phyloP scores from a whole-genome alignment of 1,139 yeast species.

The Nematodospora anomalae region DNA sequence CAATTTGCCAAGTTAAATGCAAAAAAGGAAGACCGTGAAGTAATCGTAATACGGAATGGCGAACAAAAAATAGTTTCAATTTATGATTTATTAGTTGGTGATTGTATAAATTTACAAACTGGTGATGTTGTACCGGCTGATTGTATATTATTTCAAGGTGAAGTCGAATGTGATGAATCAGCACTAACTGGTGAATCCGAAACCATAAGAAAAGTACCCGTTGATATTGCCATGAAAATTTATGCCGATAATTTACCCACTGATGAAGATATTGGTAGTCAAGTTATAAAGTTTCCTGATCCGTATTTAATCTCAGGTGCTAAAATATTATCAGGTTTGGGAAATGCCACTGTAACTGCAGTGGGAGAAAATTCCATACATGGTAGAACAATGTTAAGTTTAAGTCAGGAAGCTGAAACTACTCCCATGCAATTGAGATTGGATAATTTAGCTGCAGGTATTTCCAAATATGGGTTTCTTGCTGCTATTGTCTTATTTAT shows the following conservation, averaged over 20 bases:
- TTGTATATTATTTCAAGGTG: conserved; percentile 72
- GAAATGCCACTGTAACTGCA: conserved; percentile 82
- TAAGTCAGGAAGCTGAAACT: conserved; percentile 70
- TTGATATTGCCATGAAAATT: conserved; percentile 44
- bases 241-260: conserved; percentile 30
- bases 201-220: conserved; percentile 68
- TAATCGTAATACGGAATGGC: conserved; percentile 76
- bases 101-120: conserved; percentile 76
- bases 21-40: conserved; percentile 80
- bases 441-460: conserved; percentile 83
- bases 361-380: conserved; percentile 87
- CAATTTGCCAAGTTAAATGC: conserved; percentile 88
- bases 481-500: conserved; percentile 79
- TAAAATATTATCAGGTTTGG: conserved; percentile 80
- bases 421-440: conserved; percentile 90
- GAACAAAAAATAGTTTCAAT: conserved; percentile 68
- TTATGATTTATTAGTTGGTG: conserved; percentile 83
- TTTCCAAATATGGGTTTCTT: conserved; percentile 87
- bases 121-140: conserved; percentile 96
- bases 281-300: conserved; percentile 51
- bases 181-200: conserved; percentile 93
- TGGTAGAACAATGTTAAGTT: conserved; percentile 85
- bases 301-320: conserved; percentile 93
- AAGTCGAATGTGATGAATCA: conserved; percentile 87
- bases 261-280: conserved; percentile 52